Conservation (phyloP, 2,329 filamentous ascomycete genomes). For the Fusarium sp. region DNA sequence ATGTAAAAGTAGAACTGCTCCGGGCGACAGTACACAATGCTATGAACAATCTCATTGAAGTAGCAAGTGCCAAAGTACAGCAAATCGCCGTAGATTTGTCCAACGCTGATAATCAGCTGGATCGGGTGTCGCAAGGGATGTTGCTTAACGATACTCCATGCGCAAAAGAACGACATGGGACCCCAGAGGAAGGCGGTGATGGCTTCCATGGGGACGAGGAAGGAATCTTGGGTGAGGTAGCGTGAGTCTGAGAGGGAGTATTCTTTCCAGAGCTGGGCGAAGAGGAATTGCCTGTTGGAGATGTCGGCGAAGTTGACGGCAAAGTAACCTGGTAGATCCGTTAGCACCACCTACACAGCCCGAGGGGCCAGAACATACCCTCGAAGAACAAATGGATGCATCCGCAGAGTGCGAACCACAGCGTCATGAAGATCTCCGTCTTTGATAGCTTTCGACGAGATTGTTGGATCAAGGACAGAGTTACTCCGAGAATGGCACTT, state of each 20-base stretch:
- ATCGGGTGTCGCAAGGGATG: conserved; percentile 59
- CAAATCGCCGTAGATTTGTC: conserved; percentile 62
- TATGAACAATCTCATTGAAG: conserved; percentile 53
- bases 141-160: conserved; percentile 54
- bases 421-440: conserved; percentile 66
- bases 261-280: conserved; percentile 67
- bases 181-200: conserved; percentile 64
- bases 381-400: conserved; percentile 57
- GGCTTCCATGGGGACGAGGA: conserved; percentile 65
- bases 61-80: conserved; percentile 61
- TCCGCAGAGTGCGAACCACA: conserved; percentile 82
- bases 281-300: conserved; percentile 52
- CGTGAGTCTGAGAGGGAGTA: conserved; percentile 66
- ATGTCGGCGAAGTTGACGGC: conserved; percentile 55
- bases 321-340: conserved; percentile 56
- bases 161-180: conserved; percentile 59
- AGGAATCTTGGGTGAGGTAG: conserved; percentile 62
- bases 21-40: conserved; percentile 58
- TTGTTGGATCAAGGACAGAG: conserved; percentile 62
- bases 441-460: conserved; percentile 61
- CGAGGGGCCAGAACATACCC: conserved; percentile 34
- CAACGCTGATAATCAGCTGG: conserved; percentile 57
- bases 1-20: conserved; percentile 63
- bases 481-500: conserved; percentile 64
- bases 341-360: neutral